Percentiles rank a stretch among this genome's conserved stretches.
Evolutionary conservation across 2,329 filamentous ascomycete genomes (phyloP).

Genomic region (Didymella segeticola): DNA sequence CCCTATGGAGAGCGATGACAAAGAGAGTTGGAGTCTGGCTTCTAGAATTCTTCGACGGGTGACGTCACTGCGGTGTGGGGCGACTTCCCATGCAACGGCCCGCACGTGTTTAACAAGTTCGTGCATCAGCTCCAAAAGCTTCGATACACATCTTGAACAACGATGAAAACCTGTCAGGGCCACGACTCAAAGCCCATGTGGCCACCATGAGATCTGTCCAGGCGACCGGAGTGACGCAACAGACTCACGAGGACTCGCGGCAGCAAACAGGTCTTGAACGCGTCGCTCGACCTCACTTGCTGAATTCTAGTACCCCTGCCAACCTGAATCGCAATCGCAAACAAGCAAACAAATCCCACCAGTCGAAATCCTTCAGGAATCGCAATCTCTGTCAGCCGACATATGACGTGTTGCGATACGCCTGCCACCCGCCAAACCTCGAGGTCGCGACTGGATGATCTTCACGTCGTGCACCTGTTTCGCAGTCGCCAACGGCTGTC

Average conservation of each 20-base stretch:
- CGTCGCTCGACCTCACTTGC: slow-evolving; percentile 1
- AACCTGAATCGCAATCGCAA: slow-evolving; percentile 3
- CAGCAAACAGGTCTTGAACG: slow-evolving; percentile 8
- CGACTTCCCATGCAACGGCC: slow-evolving; percentile 24
- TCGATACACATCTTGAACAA: slow-evolving; percentile 6
- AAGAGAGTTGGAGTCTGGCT: neutral
- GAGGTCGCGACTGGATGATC: slow-evolving; percentile 4
- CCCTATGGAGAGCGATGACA: no score
- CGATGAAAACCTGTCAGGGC: neutral
- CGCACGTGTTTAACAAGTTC: no score
- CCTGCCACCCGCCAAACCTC: neutral
- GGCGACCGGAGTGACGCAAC: neutral
- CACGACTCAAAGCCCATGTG: neutral
- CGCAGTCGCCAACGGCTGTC: slow-evolving; percentile 16
- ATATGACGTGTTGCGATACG: slow-evolving; percentile 7
- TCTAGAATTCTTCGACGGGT: neutral
- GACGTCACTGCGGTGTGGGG: slow-evolving; percentile 29
- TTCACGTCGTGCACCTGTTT: neutral
- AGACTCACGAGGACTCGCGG: neutral
- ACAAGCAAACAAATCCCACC: slow-evolving; percentile 8
- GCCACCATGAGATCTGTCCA: neutral
- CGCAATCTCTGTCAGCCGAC: slow-evolving; percentile 8
- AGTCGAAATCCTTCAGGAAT: neutral
- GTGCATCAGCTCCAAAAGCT: slow-evolving; percentile 12
- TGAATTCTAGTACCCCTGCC: slow-evolving; percentile 9